Percentiles rank a stretch among this genome's conserved stretches.
Conservation (phyloP, 1,284 basidiomycete species). For the Vanrija sp. region DNA sequence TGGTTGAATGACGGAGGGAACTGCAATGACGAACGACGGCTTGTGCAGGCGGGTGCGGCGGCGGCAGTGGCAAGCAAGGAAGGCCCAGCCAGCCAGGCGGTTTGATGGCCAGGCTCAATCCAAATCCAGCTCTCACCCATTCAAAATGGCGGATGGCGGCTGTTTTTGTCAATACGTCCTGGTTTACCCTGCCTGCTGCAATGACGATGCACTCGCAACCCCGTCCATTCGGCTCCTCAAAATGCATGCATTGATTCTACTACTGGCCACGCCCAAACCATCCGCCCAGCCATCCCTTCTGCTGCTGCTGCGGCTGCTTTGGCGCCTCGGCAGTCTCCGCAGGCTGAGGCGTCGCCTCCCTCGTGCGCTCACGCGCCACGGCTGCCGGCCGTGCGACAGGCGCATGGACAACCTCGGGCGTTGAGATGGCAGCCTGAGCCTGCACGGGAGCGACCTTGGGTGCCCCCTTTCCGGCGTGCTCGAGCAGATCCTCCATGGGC, state of each 20-base stretch:
- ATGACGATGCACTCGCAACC: too few relatives aligned
- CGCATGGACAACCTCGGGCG: constrained; percentile 5
- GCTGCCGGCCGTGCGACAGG: neutral
- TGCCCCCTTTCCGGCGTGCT: constrained; percentile 60
- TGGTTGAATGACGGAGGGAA: too few relatives aligned
- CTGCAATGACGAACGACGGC: too few relatives aligned
- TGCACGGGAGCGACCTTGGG: constrained; percentile 16
- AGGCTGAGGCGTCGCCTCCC: constrained; percentile 32
- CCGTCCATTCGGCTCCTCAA: too few relatives aligned
- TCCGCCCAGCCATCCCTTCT: constrained; percentile 47
- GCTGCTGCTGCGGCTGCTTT: constrained; percentile 8
- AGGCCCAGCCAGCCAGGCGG: too few relatives aligned
- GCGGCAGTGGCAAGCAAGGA: too few relatives aligned
- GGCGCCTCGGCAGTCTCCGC: constrained; percentile 13
- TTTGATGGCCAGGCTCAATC: too few relatives aligned
- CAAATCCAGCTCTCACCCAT: too few relatives aligned
- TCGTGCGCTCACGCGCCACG: constrained; percentile 16
- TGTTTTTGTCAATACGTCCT: too few relatives aligned
- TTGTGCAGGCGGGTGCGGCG: too few relatives aligned
- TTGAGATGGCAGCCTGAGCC: constrained; percentile 4
- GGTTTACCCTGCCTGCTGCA: too few relatives aligned
- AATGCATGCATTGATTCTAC: neutral
- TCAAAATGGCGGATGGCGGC: too few relatives aligned
- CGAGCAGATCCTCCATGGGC: constrained; percentile 71
- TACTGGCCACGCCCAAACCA: constrained; percentile 40